Base-by-base conservation (phyloP, 1,284 basidiomycete species). In the Hemileia vastatrix region DNA sequence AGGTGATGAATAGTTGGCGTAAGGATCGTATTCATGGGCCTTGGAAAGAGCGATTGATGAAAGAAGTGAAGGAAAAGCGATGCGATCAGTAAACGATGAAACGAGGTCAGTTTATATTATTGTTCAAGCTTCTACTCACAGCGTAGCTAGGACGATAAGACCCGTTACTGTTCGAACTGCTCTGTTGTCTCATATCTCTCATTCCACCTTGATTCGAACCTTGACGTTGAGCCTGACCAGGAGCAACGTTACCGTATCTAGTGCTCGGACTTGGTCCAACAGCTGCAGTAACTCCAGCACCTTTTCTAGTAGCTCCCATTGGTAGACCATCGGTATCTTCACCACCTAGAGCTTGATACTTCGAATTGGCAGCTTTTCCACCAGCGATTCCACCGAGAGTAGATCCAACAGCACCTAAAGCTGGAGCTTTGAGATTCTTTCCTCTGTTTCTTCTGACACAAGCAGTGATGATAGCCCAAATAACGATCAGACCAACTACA, bases 401-500 rank as follows among this genome's bases (percentile, higher is more conserved):
- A 40, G 36, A 40, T 40, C 36, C 36, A 40, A 40, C 15, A 40
- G 36, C 36, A 11, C 36, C 36, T 15, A 40, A 40, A 40, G 36
- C 36, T 11, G 36, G 36, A 11, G 8, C 11, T 11, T 40, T 15
- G 9, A 40, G 8, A 9, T 40, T 40, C 15, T 15, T 15, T 11
- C 11, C 36, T 40, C 36, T 40, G 15, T 40, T 40, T 15, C 36
- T 40, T 40, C 36, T 40, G 15, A 40, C 36, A 40, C 36, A 40
- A 9, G 9, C 8, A 40, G 36, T 40, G 36, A 40, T 40, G 9
- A 40, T 11, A 40, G 54, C 67, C 67, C 67, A 68, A 13, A 58
- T 33, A 1, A 63, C 56, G 11, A 53, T 62, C 0, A 68, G 36
- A 24, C 57, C 64, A 0, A 67, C 52, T 6, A 68, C 47, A 11